These are phyloP conservation scores for Leucogyrophana mollusca DNA, from an alignment of 768 basidiomycete genomes.

Conservation along the genomic window DNA sequence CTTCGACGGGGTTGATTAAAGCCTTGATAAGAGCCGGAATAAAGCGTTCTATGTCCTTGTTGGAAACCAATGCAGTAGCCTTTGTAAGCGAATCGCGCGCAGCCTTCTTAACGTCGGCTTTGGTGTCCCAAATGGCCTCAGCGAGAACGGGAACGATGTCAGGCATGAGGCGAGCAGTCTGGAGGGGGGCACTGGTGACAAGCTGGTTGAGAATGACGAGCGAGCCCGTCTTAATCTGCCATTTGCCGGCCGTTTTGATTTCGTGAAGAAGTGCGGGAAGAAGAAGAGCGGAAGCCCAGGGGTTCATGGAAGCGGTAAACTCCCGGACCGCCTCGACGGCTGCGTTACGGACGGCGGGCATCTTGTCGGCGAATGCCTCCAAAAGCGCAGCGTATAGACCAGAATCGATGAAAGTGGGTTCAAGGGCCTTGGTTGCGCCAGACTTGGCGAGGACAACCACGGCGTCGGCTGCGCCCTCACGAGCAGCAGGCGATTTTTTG, in stretches of 20 bases:
- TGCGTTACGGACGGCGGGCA: constrained; percentile 80
- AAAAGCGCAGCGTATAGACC: constrained; percentile 85
- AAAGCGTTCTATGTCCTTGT: constrained; percentile 98
- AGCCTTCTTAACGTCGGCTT: constrained; percentile 98
- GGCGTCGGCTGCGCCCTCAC: constrained; percentile 83
- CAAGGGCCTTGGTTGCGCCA: constrained; percentile 78
- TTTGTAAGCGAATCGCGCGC: constrained; percentile 93
- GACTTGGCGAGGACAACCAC: constrained; percentile 63
- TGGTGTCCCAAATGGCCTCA: constrained; percentile 98
- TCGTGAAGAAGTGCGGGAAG: constrained; percentile 89
- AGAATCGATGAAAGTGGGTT: constrained; percentile 84
- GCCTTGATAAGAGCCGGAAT: constrained; percentile 98
- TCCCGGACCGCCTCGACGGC: constrained; percentile 80
- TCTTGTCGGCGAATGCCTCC: constrained; percentile 94
- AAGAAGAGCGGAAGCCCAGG: constrained; percentile 81
- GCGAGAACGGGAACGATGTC: constrained; percentile 93
- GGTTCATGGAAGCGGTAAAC: constrained; percentile 77
- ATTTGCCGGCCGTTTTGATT: constrained; percentile 95
- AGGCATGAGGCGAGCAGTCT: constrained; percentile 87
- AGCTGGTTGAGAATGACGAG: constrained; percentile 84
- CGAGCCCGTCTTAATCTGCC: constrained; percentile 93
- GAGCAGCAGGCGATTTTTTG: constrained; percentile 92
- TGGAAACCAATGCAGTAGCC: constrained; percentile 90
- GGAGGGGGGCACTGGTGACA: constrained; percentile 75
- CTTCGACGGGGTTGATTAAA: constrained; percentile 98